Evolutionary conservation across 2,329 filamentous ascomycete species (phyloP).

Genomic region (Parastagonospora nodorum): DNA sequence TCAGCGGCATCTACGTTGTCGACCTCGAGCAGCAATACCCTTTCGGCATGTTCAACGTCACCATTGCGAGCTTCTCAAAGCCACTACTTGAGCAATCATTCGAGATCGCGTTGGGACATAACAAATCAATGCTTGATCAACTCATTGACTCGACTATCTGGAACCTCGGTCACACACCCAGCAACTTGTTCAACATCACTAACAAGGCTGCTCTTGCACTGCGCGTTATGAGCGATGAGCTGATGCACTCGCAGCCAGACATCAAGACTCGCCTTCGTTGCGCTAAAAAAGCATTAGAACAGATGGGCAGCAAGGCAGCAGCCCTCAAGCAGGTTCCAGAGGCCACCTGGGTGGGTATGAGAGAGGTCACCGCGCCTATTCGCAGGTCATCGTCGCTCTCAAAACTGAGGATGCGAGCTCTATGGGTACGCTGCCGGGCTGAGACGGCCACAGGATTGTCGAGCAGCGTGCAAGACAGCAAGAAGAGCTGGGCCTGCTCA

Average conservation of each 20-base stretch:
- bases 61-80: constrained; percentile 47
- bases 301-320: constrained; percentile 6
- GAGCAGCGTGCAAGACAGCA: constrained; percentile 7
- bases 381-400: constrained; percentile 33
- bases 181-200: constrained; percentile 27
- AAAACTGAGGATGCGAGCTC: constrained; percentile 37
- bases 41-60: constrained; percentile 56
- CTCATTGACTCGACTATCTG: constrained; percentile 24
- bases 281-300: constrained; percentile 14
- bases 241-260: neutral
- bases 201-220: constrained; percentile 17
- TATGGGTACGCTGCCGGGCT: constrained; percentile 31
- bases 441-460: constrained; percentile 27
- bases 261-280: constrained; percentile 2
- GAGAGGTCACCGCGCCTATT: constrained; percentile 31
- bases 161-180: constrained; percentile 25
- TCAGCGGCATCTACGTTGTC: constrained; percentile 60
- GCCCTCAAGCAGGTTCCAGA: constrained; percentile 22
- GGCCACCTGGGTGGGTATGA: constrained; percentile 27
- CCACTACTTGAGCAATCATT: constrained; percentile 43
- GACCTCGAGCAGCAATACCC: constrained; percentile 56
- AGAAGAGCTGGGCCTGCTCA: constrained; percentile 30
- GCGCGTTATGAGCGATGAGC: constrained; percentile 1
- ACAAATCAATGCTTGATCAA: constrained; percentile 33
- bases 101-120: constrained; percentile 38